A percentile compares a stretch with the other conserved stretches of the same genome.
These are phyloP conservation scores for Papiliotrema nemorosa DNA, from an alignment of 1,284 basidiomycete genomes.

Conservation along the genomic window DNA sequence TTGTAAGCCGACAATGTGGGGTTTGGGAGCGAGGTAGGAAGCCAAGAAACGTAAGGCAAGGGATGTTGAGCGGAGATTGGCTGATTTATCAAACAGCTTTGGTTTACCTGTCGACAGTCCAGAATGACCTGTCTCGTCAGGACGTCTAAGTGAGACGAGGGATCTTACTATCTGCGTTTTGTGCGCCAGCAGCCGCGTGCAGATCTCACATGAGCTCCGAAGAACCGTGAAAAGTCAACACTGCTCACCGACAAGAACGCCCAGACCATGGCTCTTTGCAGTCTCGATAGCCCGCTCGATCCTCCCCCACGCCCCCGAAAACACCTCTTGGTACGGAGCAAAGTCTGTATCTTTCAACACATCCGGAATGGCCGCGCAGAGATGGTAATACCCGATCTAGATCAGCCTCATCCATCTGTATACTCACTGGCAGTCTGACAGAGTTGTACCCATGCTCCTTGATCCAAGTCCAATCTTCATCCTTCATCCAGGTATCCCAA, in stretches of 20 bases:
- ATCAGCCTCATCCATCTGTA: neutral
- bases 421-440: slow-evolving; percentile 72
- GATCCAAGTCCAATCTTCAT: slow-evolving; percentile 71
- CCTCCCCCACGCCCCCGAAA: slow-evolving; percentile 67
- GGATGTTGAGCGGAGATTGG: slow-evolving; percentile 60
- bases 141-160: slow-evolving; percentile 13
- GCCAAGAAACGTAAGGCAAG: slow-evolving; percentile 54
- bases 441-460: slow-evolving; percentile 71
- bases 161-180: slow-evolving; percentile 49
- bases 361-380: slow-evolving; percentile 60
- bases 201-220: slow-evolving; percentile 41
- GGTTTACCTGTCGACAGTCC: slow-evolving; percentile 46
- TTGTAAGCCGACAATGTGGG: slow-evolving; percentile 75
- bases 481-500: slow-evolving; percentile 75
- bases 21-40: slow-evolving; percentile 50
- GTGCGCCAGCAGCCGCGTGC: slow-evolving; percentile 52
- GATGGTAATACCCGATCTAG: slow-evolving; percentile 75
- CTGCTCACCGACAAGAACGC: slow-evolving; percentile 66
- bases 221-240: neutral
- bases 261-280: slow-evolving; percentile 64
- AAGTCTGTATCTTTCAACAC: slow-evolving; percentile 73
- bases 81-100: slow-evolving; percentile 43
- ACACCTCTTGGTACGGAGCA: slow-evolving; percentile 58
- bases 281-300: slow-evolving; percentile 65
- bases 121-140: slow-evolving; percentile 32